These are phyloP conservation scores for Teunomyces aglyptinius DNA, from an alignment of 805 yeast genomes.

Conservation along the genomic window DNA sequence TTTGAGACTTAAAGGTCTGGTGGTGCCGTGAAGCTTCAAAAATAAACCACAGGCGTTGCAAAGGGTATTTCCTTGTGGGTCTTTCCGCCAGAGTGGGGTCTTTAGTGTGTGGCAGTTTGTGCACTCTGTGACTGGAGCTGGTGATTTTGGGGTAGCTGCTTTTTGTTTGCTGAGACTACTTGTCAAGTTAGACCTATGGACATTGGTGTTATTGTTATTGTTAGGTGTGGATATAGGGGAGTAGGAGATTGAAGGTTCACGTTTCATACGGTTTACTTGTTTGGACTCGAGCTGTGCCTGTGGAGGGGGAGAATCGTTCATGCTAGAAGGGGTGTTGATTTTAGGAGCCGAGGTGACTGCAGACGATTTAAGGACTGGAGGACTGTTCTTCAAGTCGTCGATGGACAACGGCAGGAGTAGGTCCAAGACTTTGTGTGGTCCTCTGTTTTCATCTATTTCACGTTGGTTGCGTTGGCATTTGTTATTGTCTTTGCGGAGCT, in stretches of 20 bases:
- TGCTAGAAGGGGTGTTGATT: conserved; percentile 29
- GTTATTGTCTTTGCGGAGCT: conserved; percentile 32
- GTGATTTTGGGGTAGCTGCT: conserved; percentile 3
- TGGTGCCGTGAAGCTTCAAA: conserved; percentile 59
- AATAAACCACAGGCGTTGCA: conserved; percentile 67
- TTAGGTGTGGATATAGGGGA: background rate
- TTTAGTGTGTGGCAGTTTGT: conserved; percentile 57
- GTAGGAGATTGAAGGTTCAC: background rate
- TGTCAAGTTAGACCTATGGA: conserved; percentile 18
- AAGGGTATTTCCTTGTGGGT: conserved; percentile 56
- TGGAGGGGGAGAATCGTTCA: conserved; percentile 20
- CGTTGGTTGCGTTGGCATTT: conserved; percentile 22
- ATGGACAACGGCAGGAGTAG: conserved; percentile 40
- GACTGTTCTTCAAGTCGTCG: conserved; percentile 31
- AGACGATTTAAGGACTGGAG: conserved; percentile 9
- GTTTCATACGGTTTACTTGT: background rate
- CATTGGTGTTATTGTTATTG: background rate
- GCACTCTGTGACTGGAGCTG: conserved; percentile 39
- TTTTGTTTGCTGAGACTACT: conserved; percentile 17
- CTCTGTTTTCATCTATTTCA: conserved; percentile 5
- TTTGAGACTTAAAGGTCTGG: conserved; percentile 56
- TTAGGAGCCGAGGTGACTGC: conserved; percentile 4
- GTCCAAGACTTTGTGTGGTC: conserved; percentile 27
- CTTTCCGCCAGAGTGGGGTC: conserved; percentile 64
- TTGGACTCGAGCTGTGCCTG: conserved; percentile 6